Conservation (phyloP, 257 asterid genomes). For the Paulownia fortunei region DNA sequence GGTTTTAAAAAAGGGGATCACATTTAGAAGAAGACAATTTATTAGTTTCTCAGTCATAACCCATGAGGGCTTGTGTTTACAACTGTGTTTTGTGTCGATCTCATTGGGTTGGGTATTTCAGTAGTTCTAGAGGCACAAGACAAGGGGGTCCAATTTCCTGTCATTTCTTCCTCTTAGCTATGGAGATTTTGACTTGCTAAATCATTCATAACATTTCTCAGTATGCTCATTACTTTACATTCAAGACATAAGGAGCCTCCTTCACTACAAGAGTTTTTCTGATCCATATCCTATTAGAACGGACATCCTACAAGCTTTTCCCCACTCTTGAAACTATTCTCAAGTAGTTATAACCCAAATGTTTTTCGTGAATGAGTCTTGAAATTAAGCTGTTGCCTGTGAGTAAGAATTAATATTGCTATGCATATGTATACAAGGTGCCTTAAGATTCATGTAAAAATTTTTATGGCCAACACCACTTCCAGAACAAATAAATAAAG, state of each 20-base stretch:
- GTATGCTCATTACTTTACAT: neutral
- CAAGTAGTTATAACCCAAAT: neutral
- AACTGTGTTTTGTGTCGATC: neutral
- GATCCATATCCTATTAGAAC: neutral
- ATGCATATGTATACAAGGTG: neutral
- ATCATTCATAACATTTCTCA: neutral
- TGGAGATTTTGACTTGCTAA: neutral
- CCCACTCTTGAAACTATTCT: neutral
- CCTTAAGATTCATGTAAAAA: neutral
- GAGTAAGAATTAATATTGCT: neutral
- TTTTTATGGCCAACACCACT: neutral
- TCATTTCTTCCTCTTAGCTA: slow-evolving; percentile 13
- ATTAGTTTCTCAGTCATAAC: neutral
- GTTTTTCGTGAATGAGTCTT: neutral
- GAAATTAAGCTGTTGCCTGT: neutral
- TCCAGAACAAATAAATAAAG: neutral
- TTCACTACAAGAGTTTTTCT: neutral
- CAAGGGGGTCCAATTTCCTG: neutral
- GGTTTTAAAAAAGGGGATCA: neutral
- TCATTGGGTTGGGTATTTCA: neutral
- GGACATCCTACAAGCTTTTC: neutral
- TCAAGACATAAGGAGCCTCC: neutral
- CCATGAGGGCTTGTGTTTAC: neutral
- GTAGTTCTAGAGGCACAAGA: neutral
- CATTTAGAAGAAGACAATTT: neutral